Base-by-base conservation (phyloP, 257 asterid species). In the Asclepias syriaca region DNA sequence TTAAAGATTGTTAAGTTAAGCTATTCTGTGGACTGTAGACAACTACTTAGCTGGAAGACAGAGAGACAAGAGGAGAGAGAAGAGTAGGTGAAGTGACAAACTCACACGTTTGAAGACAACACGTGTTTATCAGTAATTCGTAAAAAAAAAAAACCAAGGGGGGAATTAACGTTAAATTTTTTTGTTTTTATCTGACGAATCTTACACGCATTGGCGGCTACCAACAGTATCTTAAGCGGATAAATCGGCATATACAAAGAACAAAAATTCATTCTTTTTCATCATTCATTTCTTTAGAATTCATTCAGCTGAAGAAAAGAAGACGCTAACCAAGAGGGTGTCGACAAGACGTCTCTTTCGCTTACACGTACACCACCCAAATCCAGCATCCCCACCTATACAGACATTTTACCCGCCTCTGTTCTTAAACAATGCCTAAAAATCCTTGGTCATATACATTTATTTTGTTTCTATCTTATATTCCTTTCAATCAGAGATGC, bases 141-240 rank as follows among this genome's bases (percentile, higher is more conserved):
- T 8, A 48, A 72, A 63, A 34, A 34, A 34, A 34, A 34, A 4
- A 34, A 34, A 34, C 34, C 32, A 29, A 29, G 0, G 1, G 34
- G 34, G 34, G 0, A 34, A 45, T 67, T 21, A 66, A 5, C 63
- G 18, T 61, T 63, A 60, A 21, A 48, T 64, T 51, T 61, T 34
- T 56, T 61, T 49, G 73, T 74, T 65, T 50, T 66, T 49, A 51
- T 27, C 39, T 57, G 65, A 74, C 60, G 50, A 77, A 57, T 75
- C 69, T 59, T 79, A 37, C 68, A 53, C 71, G 74, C 63, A 65
- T 70, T 77, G 90, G 88, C 84, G 83, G 87, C 84, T 75, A 51
- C 65, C 32, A 70, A 79, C 60, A 76, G 83, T 76, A 56, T 78
- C 69, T 77, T 78, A 73, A 77, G 78, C 70, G 68, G 71, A 69